Evolutionary conservation across 2,329 filamentous ascomycete species (phyloP).

Genomic region (Pleomassaria siparia): DNA sequence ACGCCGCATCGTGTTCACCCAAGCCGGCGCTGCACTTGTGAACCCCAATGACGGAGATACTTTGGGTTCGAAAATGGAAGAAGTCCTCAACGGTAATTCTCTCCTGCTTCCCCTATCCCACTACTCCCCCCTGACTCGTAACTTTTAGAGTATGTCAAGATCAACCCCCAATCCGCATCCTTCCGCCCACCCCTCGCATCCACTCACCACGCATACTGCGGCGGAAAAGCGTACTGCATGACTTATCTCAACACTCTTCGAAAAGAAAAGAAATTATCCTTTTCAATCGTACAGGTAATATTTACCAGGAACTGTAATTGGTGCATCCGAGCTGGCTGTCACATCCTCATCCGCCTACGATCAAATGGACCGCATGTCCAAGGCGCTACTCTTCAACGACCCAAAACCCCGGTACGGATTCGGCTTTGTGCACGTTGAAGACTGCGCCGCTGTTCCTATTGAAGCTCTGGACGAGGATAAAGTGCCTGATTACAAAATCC

Average conservation of each 20-base stretch:
- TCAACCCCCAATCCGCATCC: constrained; percentile 22
- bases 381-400: constrained; percentile 34
- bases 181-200: constrained; percentile 31
- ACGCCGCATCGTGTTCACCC: constrained; percentile 34
- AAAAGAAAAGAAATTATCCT: constrained; percentile 13
- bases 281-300: constrained; percentile 37
- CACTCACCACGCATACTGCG: constrained; percentile 36
- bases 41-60: constrained; percentile 36
- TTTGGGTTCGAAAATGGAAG: constrained; percentile 29
- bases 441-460: constrained; percentile 36
- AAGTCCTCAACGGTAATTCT: constrained; percentile 22
- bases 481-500: constrained; percentile 18
- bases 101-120: background rate
- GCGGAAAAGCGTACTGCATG: constrained; percentile 39
- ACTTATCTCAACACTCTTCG: constrained; percentile 24
- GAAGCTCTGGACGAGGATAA: constrained; percentile 27
- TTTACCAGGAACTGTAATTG: constrained; percentile 39
- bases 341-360: constrained; percentile 18
- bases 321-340: constrained; percentile 31
- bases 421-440: constrained; percentile 36
- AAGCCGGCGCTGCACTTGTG: constrained; percentile 36
- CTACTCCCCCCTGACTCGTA: background rate
- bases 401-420: constrained; percentile 34
- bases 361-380: constrained; percentile 35
- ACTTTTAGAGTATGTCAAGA: constrained; percentile 17